Base-by-base conservation (phyloP, 2,329 filamentous ascomycete species). In the Neurospora sp. region DNA sequence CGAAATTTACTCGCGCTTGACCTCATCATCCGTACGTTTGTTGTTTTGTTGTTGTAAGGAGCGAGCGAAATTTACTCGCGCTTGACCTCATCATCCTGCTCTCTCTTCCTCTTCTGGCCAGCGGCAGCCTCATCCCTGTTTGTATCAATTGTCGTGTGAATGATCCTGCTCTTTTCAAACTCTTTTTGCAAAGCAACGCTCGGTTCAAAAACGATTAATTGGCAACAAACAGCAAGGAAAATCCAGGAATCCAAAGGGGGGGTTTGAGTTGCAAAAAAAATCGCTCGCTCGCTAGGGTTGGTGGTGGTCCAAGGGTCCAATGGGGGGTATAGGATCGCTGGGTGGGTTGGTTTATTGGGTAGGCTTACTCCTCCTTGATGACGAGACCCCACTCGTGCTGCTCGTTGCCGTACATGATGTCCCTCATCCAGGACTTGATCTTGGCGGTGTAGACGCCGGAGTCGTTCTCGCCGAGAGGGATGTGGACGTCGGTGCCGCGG, bases 351-450 rank as follows among this genome's bases (percentile, higher is more conserved):
- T 52, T 15, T 72, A 68, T 36, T 66, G 41, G n/a, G 17, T 68
- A 62, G 52, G 52, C 52, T 62, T 62, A 62, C 73, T 88, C 85
- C 79, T 91, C 88, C 68, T 87, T 82, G 41, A 93, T 84, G 41
- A 91, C 84, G 69, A 92, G 85, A 41, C 86, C 89, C 90, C 91
- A 93, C 66, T 86, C 82, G 78, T 93, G 90, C 70, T 89, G 77
- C 76, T 85, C 87, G 70, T 85, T 85, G 71, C 91, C 91, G 78
- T 90, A 93, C 89, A 92, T 92, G 80, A 93, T 92, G 74, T 90
- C 88, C 73, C 84, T 83, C 73, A 93, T 81, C 86, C 86, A 90
- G 43, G 80, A 80, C 84, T 92, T 93, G 78, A 93, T 81, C 79
- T 83, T 82, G 74, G 79, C 76, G n/a, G 88, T 89, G 75, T 88